A percentile compares a stretch with the other conserved stretches of the same genome.
Conservation (phyloP, 345 rosid genomes). For the Hirschfeldia incana region DNA sequence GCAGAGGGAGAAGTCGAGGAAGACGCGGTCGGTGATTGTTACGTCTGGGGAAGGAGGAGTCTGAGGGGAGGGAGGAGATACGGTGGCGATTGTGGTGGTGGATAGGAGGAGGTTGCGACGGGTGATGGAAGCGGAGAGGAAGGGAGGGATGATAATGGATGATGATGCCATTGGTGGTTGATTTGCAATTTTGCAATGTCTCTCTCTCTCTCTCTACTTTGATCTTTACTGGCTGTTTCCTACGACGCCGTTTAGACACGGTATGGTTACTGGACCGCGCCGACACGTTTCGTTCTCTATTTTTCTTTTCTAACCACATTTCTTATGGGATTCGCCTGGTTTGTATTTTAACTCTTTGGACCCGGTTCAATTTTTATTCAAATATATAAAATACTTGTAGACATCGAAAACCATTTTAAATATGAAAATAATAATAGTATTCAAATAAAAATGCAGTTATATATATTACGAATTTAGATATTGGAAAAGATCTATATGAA, state of each 20-base stretch:
- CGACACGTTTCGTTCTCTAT: background rate
- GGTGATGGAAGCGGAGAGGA: constrained; percentile 30
- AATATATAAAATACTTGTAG: no score
- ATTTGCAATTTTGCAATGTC: background rate
- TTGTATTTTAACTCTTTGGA: no score
- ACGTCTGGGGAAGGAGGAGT: constrained; percentile 49
- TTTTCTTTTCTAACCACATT: background rate
- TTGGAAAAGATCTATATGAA: no score
- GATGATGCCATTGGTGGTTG: constrained; percentile 42
- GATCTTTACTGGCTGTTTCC: background rate
- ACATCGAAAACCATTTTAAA: no score
- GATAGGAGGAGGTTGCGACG: constrained; percentile 51
- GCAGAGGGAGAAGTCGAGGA: constrained; percentile 86
- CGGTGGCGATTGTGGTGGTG: constrained; percentile 44
- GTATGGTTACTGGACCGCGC: background rate
- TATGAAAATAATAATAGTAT: no score
- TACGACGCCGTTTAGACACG: constrained; percentile 2
- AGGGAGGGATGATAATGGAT: constrained; percentile 31
- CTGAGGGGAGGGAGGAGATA: constrained; percentile 36
- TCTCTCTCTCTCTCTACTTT: background rate
- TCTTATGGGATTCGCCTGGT: background rate
- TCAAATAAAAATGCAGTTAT: no score
- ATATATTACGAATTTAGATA: no score
- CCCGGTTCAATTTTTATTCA: no score
- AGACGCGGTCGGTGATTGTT: constrained; percentile 84